phyloP scores from a whole-genome alignment of 2,329 filamentous ascomycete species.

The Botrytis squamosa region DNA sequence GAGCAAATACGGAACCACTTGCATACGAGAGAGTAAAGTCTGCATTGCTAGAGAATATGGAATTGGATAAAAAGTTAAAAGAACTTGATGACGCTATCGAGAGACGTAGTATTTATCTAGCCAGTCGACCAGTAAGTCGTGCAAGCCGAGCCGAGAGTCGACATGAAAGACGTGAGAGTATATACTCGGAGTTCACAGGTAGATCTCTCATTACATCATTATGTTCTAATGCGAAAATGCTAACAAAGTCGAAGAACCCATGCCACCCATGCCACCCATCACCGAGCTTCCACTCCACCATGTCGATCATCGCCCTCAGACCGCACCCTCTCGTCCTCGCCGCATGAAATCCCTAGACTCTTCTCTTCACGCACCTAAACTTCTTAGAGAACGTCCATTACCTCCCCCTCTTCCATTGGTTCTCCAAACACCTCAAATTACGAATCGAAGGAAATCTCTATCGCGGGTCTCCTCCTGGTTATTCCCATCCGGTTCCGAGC shows the following conservation, averaged over 20 bases:
- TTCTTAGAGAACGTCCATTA: slow-evolving; percentile 24
- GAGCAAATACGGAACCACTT: slow-evolving; percentile 36
- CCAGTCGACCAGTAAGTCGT: slow-evolving; percentile 36
- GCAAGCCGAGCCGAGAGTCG: slow-evolving; percentile 32
- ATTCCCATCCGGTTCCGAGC: slow-evolving; percentile 41
- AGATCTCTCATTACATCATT: neutral
- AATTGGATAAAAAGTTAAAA: slow-evolving; percentile 57
- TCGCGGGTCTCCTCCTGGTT: slow-evolving; percentile 61
- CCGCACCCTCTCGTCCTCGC: slow-evolving; percentile 16
- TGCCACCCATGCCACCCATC: slow-evolving; percentile 54
- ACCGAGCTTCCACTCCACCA: slow-evolving; percentile 43
- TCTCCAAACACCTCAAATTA: slow-evolving; percentile 48
- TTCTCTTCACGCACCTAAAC: slow-evolving; percentile 13
- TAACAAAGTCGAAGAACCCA: slow-evolving; percentile 46
- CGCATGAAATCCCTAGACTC: slow-evolving; percentile 20
- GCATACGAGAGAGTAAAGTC: slow-evolving; percentile 38
- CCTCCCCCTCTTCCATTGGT: slow-evolving; percentile 58
- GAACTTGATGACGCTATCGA: slow-evolving; percentile 58
- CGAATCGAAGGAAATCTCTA: slow-evolving; percentile 67
- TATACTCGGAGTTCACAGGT: slow-evolving; percentile 36
- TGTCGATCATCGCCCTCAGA: slow-evolving; percentile 36
- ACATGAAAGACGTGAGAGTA: slow-evolving; percentile 25
- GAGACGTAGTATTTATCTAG: slow-evolving; percentile 53
- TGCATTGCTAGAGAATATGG: slow-evolving; percentile 44
- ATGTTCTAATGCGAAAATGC: neutral